phyloP scores from a whole-genome alignment of 176 grass and related monocot genomes.

The Microstegium vimineum region DNA sequence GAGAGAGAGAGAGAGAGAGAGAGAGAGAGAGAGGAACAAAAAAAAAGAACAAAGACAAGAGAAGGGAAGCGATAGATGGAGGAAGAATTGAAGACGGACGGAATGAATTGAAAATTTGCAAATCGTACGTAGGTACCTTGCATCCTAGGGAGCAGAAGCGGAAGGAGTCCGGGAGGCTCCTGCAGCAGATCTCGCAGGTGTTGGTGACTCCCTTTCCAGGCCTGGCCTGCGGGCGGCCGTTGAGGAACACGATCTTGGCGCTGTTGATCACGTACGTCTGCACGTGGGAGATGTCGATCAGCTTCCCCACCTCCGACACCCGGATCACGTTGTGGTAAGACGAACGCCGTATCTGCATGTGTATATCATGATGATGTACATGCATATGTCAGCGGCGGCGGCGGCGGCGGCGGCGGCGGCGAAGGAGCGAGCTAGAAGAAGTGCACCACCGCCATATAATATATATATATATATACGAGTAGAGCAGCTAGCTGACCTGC shows the following conservation, averaged over 20 bases:
- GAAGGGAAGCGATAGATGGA: too few relatives aligned
- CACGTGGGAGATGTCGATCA: conserved; percentile 69
- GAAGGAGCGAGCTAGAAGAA: too few relatives aligned
- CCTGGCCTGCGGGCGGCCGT: conserved; percentile 58
- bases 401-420: too few relatives aligned
- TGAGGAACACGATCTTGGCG: conserved; percentile 81
- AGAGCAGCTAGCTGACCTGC: conserved; percentile 43
- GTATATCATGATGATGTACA: not conserved
- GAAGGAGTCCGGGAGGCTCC: conserved; percentile 66
- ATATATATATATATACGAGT: too few relatives aligned
- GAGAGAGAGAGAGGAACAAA: not conserved
- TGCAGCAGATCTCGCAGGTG: conserved; percentile 70
- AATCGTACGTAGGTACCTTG: too few relatives aligned
- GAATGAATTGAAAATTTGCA: too few relatives aligned
- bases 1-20: too few relatives aligned
- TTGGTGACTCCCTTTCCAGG: conserved; percentile 52
- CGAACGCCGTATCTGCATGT: conserved; percentile 52
- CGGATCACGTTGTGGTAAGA: conserved; percentile 89
- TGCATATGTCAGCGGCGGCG: not conserved
- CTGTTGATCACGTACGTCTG: conserved; percentile 91
- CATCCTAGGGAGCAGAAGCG: conserved; percentile 80
- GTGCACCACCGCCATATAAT: too few relatives aligned
- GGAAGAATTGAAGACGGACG: too few relatives aligned
- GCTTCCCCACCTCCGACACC: conserved; percentile 66
- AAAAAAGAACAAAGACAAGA: not conserved